A percentile compares a stretch with the other conserved stretches of the same genome.
phyloP scores from a whole-genome alignment of 805 yeast species.

The Spathaspora hagerdaliae region DNA sequence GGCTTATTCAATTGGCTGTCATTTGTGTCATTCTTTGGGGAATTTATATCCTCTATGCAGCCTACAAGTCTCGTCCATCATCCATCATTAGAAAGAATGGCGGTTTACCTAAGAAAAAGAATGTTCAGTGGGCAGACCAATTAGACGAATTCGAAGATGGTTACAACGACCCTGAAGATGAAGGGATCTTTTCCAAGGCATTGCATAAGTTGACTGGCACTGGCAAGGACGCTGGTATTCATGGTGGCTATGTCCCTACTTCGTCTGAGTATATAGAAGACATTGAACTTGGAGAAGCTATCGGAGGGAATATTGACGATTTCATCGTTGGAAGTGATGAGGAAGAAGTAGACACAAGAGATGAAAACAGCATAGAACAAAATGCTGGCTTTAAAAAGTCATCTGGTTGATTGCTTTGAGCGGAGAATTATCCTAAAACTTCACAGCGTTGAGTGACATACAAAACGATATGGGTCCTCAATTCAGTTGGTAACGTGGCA shows the following conservation, averaged over 20 bases:
- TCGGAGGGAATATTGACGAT: constrained; percentile 24
- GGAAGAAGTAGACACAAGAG: constrained; percentile 19
- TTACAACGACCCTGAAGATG: constrained; percentile 13
- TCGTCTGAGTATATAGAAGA: constrained; percentile 22
- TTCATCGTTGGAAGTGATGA: constrained; percentile 50
- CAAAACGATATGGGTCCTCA: too few relatives aligned
- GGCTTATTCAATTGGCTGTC: constrained; percentile 38
- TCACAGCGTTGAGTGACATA: too few relatives aligned
- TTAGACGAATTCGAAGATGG: constrained; percentile 31
- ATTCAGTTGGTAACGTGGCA: too few relatives aligned
- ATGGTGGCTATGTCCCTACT: constrained; percentile 25
- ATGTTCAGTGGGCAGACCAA: constrained; percentile 47
- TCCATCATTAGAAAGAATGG: constrained; percentile 35
- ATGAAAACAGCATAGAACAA: background rate
- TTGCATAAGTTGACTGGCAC: constrained; percentile 27
- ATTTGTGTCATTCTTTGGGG: constrained; percentile 39
- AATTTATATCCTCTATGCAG: constrained; percentile 31
- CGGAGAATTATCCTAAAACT: too few relatives aligned
- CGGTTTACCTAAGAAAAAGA: constrained; percentile 32
- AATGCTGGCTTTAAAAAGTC: too few relatives aligned
- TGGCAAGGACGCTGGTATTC: constrained; percentile 14
- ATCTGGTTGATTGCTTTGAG: too few relatives aligned
- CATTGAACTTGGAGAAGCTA: constrained; percentile 39
- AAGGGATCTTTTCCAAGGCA: constrained; percentile 36
- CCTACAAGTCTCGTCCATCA: constrained; percentile 36